Evolutionary conservation across 768 basidiomycete species (phyloP), one percentile per base, ranked within the genome.

Genomic region (Calocybe indica): DNA sequence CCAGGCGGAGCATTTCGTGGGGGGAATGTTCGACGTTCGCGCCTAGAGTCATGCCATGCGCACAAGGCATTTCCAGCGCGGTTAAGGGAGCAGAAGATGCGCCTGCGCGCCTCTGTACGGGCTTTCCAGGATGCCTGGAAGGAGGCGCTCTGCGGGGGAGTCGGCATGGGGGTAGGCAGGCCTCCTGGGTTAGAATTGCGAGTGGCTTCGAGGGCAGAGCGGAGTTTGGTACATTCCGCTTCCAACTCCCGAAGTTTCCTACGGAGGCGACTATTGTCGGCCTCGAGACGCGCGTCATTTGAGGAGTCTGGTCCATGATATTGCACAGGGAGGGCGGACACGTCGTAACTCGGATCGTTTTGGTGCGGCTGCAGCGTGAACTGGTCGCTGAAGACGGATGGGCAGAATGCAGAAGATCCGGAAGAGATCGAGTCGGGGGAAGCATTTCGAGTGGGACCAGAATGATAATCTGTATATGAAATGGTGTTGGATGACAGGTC

Each of bases 11-110:
- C 90, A 71, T 84, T 84, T 40, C 89, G 80, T 7, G 90, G 88
- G 3, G 89, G 86, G 56, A 76, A 80, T 0, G 74, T 73, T 7
- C 90, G 78, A 30, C 90, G 82, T 65, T 92, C 89, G 29, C 89
- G 80, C 40, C 89, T 75, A 2, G 89, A 89, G 63, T 92, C 90
- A 58, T 92, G 89, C 89, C 89, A 92, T 3, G 90, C 83, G 61
- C 89, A 92, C 33, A 92, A 76, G 1, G 89, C 88, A 55, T 92
- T 92, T 31, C 90, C 90, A 0, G 89, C 89, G 43, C 90, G 80
- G 64, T 92, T 92, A 30, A 88, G 71, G 3, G 88, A 85, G 62
- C 89, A 92, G 65, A 83, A 85, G 38, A 79, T 71, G 46, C 79
- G 79, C 53, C 72, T 69, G 34, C 90, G 85, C 5, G 83, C 78